Evolutionary conservation across 2,329 filamentous ascomycete genomes (phyloP).

Genomic region (Phyllosticta citriasiana): DNA sequence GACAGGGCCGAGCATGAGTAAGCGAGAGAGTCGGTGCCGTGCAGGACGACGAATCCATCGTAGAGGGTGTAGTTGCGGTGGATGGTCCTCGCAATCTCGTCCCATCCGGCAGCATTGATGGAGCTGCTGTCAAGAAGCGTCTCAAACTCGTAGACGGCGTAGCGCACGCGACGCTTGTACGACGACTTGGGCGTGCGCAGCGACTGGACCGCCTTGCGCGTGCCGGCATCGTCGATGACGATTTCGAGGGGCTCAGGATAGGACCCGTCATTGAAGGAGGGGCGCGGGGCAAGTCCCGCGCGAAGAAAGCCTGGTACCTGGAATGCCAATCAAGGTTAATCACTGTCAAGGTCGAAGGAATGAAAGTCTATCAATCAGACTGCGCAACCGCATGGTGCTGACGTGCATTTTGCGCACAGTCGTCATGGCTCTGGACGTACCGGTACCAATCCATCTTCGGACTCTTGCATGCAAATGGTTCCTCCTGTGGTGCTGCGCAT

Average conservation of each 20-base stretch:
- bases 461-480: conserved; percentile 84
- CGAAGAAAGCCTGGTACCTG: conserved; percentile 60
- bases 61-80: conserved; percentile 78
- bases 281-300: conserved; percentile 68
- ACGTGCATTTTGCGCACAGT: not conserved
- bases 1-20: conserved; percentile 85
- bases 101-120: conserved; percentile 79
- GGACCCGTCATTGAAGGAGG: conserved; percentile 75
- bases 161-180: conserved; percentile 72
- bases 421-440: conserved; percentile 31
- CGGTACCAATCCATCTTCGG: conserved; percentile 69
- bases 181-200: conserved; percentile 71
- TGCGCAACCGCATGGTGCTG: not conserved
- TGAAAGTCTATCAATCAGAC: not conserved
- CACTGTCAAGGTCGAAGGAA: not conserved
- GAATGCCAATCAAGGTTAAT: not conserved
- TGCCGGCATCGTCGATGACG: conserved; percentile 40
- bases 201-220: conserved; percentile 49
- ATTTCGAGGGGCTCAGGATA: conserved; percentile 47
- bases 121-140: conserved; percentile 82
- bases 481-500: conserved; percentile 37
- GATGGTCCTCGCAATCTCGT: conserved; percentile 70
- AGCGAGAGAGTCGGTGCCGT: conserved; percentile 78
- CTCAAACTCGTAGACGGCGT: conserved; percentile 74
- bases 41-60: conserved; percentile 83